Percentiles rank a stretch among this genome's conserved stretches.
Evolutionary conservation across 1,284 basidiomycete genomes (phyloP).

Genomic region (Ganoderma boninense): DNA sequence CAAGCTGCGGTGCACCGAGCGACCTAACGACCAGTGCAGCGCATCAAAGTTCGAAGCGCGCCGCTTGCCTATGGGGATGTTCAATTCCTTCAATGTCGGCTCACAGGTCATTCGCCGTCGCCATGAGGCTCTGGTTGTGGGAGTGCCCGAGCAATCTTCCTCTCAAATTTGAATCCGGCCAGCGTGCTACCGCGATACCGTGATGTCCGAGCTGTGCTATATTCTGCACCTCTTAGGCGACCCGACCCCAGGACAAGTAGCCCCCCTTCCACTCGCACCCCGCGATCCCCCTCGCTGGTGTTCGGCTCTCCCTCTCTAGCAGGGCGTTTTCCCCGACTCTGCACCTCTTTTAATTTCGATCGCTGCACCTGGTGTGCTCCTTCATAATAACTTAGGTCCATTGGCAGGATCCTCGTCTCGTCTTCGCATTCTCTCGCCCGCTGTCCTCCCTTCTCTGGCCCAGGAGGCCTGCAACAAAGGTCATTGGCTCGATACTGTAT

Average conservation of each 20-base stretch:
- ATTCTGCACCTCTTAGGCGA: neutral
- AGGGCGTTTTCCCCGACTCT: neutral
- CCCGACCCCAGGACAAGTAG: neutral
- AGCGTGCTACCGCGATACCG: neutral
- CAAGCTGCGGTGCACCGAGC: neutral
- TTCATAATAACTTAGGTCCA: neutral
- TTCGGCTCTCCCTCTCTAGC: neutral
- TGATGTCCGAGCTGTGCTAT: conserved; percentile 1
- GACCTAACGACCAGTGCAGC: neutral
- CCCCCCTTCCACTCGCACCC: neutral
- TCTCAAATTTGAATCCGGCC: neutral
- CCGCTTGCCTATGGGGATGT: neutral
- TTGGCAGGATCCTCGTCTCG: neutral
- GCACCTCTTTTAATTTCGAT: neutral
- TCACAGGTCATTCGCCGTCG: neutral
- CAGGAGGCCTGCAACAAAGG: conserved; percentile 1
- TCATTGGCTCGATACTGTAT: conserved; percentile 6
- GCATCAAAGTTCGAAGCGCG: neutral
- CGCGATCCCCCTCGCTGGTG: neutral
- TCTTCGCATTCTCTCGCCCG: neutral
- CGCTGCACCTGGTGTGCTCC: conserved; percentile 1
- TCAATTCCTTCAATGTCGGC: neutral
- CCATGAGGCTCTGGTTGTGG: neutral
- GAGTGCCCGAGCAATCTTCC: neutral
- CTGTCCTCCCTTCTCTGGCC: neutral